Evolutionary conservation across 2,329 filamentous ascomycete genomes (phyloP), one percentile per base, ranked within the genome.

Genomic region (Dothistroma septosporum): DNA sequence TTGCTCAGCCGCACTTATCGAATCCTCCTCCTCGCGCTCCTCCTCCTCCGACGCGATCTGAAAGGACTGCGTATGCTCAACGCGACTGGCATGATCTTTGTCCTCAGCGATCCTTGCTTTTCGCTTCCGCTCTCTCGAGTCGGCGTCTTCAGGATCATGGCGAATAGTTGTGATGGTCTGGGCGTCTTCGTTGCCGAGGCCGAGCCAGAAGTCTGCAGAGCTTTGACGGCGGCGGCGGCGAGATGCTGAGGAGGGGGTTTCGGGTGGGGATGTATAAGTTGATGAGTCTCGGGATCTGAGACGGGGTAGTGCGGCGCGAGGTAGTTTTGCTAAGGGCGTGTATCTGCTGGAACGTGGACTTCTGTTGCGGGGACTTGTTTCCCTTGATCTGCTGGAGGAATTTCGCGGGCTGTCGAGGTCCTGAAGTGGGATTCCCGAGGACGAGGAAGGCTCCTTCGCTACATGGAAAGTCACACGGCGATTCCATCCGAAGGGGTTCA

Each of bases 161-260:
- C 50, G 46, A 21, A 66, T 60, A 3, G 60, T 50, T 4, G 65
- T 66, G 4, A 57, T 31, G 0, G 60, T 64, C 35, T 62, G 58
- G 21, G 41, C 53, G 16, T 62, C 58, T 24, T 63, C 61, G 10
- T 59, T 59, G 4, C 59, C 58, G 31, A 65, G n/a, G 32, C 37
- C 37, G 10, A 24, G 19, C 33, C 54, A 50, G 55, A 50, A 60
- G 33, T 61, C 61, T n/a, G 50, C 35, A 9, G 58, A 57, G 44
- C 56, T 56, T n/a, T 35, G 33, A 16, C 47, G 54, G 2, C 55
- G 54, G 2, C 55, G 47, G 2, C 16, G 16, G 14, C 24, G 41
- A 12, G 50, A 58, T 4, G 41, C 6, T 14, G 47, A n/a, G 8
- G 28, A 16, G 1, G 24, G 50, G 4, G 22, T 53, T 32, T 53